Evolutionary conservation across 148 eudicot genomes (phyloP).

Genomic region (Polygonum aviculare): DNA sequence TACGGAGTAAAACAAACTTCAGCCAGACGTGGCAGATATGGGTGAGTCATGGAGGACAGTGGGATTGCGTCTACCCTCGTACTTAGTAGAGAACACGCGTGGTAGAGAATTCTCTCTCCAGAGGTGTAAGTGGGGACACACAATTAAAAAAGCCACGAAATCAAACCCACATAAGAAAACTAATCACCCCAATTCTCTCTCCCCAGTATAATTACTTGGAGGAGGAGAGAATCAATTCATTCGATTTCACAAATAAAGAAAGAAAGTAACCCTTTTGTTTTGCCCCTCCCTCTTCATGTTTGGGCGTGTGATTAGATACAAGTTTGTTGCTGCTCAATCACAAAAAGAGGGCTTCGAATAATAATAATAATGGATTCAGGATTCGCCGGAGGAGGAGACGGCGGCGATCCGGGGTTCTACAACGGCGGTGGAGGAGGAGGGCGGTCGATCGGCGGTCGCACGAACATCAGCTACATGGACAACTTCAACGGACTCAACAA

Average conservation of each 20-base stretch:
- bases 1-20: neutral
- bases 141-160: conserved; percentile 3
- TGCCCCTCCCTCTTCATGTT: neutral
- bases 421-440: conserved; percentile 12
- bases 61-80: neutral
- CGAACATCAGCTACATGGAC: neutral
- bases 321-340: neutral
- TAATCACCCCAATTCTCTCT: conserved; percentile 4
- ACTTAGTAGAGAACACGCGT: conserved; percentile 1
- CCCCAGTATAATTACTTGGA: neutral
- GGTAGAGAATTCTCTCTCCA: neutral
- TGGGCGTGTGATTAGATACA: neutral
- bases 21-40: conserved; percentile 6
- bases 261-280: neutral
- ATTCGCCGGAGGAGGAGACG: conserved; percentile 9
- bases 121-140: neutral
- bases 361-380: conserved; percentile 8
- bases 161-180: conserved; percentile 11
- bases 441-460: conserved; percentile 1
- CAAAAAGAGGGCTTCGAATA: neutral
- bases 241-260: neutral
- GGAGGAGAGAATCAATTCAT: conserved; percentile 11
- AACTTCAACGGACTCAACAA: neutral
- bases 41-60: neutral
- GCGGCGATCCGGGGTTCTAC: conserved; percentile 13